Conservation (phyloP, 768 basidiomycete species). For the Phylloporus rhodoxanthus region DNA sequence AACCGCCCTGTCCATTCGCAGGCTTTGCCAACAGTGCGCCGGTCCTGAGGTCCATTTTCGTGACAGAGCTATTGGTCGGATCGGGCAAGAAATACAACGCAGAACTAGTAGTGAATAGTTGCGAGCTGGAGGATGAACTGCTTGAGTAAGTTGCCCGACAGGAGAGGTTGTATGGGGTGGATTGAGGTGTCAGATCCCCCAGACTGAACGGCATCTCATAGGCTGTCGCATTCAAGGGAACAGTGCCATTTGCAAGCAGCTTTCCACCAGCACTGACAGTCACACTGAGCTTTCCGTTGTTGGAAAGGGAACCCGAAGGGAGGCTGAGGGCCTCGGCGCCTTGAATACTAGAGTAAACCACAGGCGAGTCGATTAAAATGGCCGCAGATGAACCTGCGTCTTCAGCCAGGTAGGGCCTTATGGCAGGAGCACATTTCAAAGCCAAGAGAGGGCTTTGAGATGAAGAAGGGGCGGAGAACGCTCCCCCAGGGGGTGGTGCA, state of each 20-base stretch:
- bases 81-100: constrained; percentile 45
- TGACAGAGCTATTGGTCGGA: constrained; percentile 43
- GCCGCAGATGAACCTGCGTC: constrained; percentile 40
- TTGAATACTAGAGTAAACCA: constrained; percentile 41
- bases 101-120: constrained; percentile 40
- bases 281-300: constrained; percentile 32
- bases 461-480: constrained; percentile 36
- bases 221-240: constrained; percentile 48
- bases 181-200: constrained; percentile 37
- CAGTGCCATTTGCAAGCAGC: constrained; percentile 38
- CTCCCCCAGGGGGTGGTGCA: constrained; percentile 45
- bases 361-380: constrained; percentile 48
- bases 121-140: constrained; percentile 25
- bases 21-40: constrained; percentile 49
- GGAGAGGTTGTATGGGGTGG: constrained; percentile 25
- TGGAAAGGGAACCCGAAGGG: constrained; percentile 23
- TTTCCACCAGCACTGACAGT: constrained; percentile 42
- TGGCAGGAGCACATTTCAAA: constrained; percentile 52
- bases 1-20: constrained; percentile 42
- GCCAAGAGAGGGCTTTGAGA: constrained; percentile 44
- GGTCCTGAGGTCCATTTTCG: constrained; percentile 56
- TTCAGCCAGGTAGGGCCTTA: constrained; percentile 53
- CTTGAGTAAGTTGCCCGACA: constrained; percentile 23
- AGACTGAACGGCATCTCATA: constrained; percentile 46
- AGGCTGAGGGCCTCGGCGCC: constrained; percentile 41